Percentiles rank a stretch among this genome's conserved stretches.
These are phyloP conservation scores for Inonotus hispidus DNA, from an alignment of 1,284 basidiomycete genomes.

Conservation along the genomic window DNA sequence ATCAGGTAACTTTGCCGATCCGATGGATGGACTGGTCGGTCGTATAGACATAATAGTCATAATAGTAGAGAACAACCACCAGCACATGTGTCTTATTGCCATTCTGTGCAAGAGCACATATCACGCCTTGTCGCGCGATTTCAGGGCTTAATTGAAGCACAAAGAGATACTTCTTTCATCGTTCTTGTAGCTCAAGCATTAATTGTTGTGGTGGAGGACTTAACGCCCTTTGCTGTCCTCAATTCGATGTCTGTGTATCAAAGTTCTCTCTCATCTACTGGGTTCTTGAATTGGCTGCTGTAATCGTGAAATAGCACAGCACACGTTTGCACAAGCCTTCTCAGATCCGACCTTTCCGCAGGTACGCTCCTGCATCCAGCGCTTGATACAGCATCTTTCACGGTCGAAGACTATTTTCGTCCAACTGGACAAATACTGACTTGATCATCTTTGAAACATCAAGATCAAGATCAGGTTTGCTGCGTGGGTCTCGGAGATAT, in stretches of 20 bases:
- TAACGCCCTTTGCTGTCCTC: not conserved
- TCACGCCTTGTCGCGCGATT: not conserved
- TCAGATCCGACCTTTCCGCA: not conserved
- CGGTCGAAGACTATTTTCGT: no score
- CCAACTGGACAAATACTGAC: no score
- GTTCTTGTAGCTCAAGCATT: not conserved
- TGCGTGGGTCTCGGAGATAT: conserved; percentile 1
- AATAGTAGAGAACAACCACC: no score
- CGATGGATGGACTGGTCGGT: not conserved
- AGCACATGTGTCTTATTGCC: not conserved
- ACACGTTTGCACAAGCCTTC: not conserved
- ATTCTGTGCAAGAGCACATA: not conserved
- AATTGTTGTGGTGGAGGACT: not conserved
- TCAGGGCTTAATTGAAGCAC: not conserved
- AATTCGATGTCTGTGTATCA: not conserved
- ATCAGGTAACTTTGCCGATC: not conserved
- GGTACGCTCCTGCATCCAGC: not conserved
- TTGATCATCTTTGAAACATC: no score
- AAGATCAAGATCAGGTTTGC: no score
- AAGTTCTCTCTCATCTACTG: not conserved
- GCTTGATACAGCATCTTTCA: not conserved
- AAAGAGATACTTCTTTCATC: not conserved
- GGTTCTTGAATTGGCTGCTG: not conserved
- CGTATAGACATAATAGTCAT: not conserved
- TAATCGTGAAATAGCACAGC: not conserved